Percentiles rank a stretch among this genome's conserved stretches.
phyloP scores from a whole-genome alignment of 192 early-diverging fungal genomes.

The Coemansia sp. region DNA sequence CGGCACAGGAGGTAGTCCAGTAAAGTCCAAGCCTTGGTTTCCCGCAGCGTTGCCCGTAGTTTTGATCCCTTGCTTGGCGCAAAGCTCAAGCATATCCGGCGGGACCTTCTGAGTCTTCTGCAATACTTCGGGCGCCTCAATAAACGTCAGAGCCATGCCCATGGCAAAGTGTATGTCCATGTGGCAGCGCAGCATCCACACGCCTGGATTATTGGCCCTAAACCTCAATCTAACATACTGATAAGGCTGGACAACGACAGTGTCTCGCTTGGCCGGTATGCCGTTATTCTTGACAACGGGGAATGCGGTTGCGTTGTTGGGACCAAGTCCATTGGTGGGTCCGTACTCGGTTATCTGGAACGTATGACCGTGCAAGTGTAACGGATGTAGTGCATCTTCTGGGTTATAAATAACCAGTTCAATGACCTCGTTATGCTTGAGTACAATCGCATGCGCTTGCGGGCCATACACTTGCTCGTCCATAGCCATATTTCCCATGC shows the following conservation, averaged over 20 bases:
- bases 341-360: constrained; percentile 71
- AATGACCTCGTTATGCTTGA: constrained; percentile 64
- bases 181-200: constrained; percentile 87
- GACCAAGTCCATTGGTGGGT: constrained; percentile 56
- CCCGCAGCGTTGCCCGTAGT: constrained; percentile 75
- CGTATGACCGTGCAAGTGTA: constrained; percentile 83
- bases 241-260: constrained; percentile 59
- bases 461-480: constrained; percentile 65
- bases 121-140: constrained; percentile 70
- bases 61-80: constrained; percentile 59
- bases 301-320: constrained; percentile 12
- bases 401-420: constrained; percentile 76
- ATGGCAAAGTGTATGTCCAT: constrained; percentile 59
- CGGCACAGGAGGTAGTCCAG: constrained; percentile 56
- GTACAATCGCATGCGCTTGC: constrained; percentile 62
- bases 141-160: constrained; percentile 71
- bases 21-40: constrained; percentile 66
- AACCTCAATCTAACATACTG: constrained; percentile 71
- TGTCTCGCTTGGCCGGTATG: constrained; percentile 61
- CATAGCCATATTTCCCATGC: constrained; percentile 58
- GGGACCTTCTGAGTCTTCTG: constrained; percentile 59
- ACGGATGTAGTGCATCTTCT: constrained; percentile 65
- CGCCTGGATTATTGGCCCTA: constrained; percentile 78
- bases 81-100: constrained; percentile 59
- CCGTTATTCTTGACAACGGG: constrained; percentile 17